Evolutionary conservation across 768 basidiomycete species (phyloP), one percentile per base, ranked within the genome.

Genomic region (Mycena olivaceomarginata): DNA sequence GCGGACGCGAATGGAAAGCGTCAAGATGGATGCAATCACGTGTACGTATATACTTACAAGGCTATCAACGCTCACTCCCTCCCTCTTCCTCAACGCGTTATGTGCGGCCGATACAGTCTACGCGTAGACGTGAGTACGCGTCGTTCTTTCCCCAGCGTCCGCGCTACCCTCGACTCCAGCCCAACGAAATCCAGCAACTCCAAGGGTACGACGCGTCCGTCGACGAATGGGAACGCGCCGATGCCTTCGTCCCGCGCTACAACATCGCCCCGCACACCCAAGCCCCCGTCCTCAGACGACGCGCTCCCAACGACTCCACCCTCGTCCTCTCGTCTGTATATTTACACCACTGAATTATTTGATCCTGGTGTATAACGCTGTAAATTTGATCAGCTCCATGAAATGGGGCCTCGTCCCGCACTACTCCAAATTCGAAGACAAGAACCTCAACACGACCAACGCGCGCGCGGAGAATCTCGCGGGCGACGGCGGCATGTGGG

Each of bases 371-470:
- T 31, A 31, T 31, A 31, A 31, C 31, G 31, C 31, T 31, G 31
- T 31, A 31, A 31, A 31, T 31, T 31, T 31, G 31, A 31, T 31
- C 31, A 31, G 31, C 20, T 94, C 94, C 0, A 97, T 96, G 96
- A 93, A 90, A 74, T 99, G 97, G 97, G 97, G 98, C 9, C 88
- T 98, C 1, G 92, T 97, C 2, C 96, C 96, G 0, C 93, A 95
- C 82, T 97, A 94, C 94, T 92, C 89, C 82, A 96, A 96, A 82
- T 85, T 87, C 51, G 95, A 97, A 77, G 92, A 94, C 77, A 91
- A 90, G 66, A 87, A 88, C 0, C 85, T 97, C 56, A 96, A 91
- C 80, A 98, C 98, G 0, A 98, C 96, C 76, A 99, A 99, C 79
- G 97, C 98, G 0, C 92, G 97, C 22, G 89, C 93, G 2, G 98